A percentile compares a stretch with the other conserved stretches of the same genome.
Conservation (phyloP, 495 filamentous ascomycete species). For the Monascus purpureus region DNA sequence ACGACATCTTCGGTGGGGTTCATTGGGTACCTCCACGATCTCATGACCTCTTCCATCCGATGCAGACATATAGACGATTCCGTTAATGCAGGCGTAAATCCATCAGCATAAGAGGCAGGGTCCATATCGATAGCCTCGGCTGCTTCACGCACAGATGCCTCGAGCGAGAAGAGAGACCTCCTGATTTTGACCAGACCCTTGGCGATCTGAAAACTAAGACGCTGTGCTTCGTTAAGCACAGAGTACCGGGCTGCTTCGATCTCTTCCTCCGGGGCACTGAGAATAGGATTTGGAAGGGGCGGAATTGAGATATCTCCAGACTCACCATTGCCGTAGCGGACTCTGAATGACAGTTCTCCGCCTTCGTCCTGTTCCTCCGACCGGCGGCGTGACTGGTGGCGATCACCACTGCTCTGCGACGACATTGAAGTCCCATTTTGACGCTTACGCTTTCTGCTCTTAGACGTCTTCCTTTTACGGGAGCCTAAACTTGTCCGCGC, state of each 20-base stretch:
- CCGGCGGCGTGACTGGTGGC: conserved; percentile 29
- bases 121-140: conserved; percentile 9
- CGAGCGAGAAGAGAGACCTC: conserved; percentile 40
- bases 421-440: conserved; percentile 29
- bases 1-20: conserved; percentile 40
- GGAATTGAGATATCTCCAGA: conserved; percentile 39
- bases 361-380: conserved; percentile 16
- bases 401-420: conserved; percentile 27
- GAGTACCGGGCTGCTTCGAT: conserved; percentile 29
- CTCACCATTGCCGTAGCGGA: conserved; percentile 51
- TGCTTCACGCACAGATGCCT: conserved; percentile 18
- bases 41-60: conserved; percentile 41
- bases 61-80: conserved; percentile 35
- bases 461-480: conserved; percentile 19
- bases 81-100: conserved; percentile 35
- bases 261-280: conserved; percentile 12
- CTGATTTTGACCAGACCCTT: conserved; percentile 43
- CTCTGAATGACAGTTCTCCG: conserved; percentile 31
- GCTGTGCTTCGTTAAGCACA: conserved; percentile 35
- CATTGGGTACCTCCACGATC: conserved; percentile 45
- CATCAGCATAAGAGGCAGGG: conserved; percentile 18
- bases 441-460: conserved; percentile 44
- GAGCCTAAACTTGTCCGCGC: conserved; percentile 7
- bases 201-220: conserved; percentile 39
- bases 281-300: conserved; percentile 15